Conservation (phyloP, 1,284 basidiomycete genomes). For the Porogramme epimiltina region DNA sequence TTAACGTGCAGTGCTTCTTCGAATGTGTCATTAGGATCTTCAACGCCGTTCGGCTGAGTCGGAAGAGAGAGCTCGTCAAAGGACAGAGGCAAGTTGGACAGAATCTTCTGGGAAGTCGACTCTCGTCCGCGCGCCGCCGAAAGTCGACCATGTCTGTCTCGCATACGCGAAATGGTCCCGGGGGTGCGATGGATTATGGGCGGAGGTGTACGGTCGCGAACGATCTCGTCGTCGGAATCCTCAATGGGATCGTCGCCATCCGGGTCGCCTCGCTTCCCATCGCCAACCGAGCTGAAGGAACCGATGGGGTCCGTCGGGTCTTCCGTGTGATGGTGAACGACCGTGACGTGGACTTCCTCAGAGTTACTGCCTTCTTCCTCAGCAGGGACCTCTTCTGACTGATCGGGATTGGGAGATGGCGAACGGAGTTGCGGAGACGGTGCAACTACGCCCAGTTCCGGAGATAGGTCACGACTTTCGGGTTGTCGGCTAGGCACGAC, state of each 20-base stretch:
- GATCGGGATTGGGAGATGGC: no score
- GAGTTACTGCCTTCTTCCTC: neutral
- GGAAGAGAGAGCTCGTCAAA: slow-evolving; percentile 2
- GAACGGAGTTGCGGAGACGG: no score
- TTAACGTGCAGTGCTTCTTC: neutral
- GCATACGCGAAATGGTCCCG: slow-evolving; percentile 38
- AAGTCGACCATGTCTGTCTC: slow-evolving; percentile 36
- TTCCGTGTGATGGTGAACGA: slow-evolving; percentile 6
- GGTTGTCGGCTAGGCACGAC: neutral
- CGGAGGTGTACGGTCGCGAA: slow-evolving; percentile 25
- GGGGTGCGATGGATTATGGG: slow-evolving; percentile 28
- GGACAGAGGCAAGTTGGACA: neutral
- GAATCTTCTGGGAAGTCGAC: slow-evolving; percentile 1
- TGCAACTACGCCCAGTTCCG: slow-evolving; percentile 2
- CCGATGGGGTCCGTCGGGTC: slow-evolving; percentile 26
- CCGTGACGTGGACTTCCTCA: neutral
- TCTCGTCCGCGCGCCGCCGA: slow-evolving; percentile 7
- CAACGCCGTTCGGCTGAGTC: slow-evolving; percentile 13
- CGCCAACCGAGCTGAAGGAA: slow-evolving; percentile 18
- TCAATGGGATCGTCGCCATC: slow-evolving; percentile 19
- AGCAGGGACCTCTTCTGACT: neutral
- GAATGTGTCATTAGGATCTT: neutral
- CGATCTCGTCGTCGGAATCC: slow-evolving; percentile 34
- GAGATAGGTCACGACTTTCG: slow-evolving; percentile 3
- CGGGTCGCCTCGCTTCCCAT: slow-evolving; percentile 3